Evolutionary conservation across 345 rosid species (phyloP).

Genomic region (Cardamine occulta): DNA sequence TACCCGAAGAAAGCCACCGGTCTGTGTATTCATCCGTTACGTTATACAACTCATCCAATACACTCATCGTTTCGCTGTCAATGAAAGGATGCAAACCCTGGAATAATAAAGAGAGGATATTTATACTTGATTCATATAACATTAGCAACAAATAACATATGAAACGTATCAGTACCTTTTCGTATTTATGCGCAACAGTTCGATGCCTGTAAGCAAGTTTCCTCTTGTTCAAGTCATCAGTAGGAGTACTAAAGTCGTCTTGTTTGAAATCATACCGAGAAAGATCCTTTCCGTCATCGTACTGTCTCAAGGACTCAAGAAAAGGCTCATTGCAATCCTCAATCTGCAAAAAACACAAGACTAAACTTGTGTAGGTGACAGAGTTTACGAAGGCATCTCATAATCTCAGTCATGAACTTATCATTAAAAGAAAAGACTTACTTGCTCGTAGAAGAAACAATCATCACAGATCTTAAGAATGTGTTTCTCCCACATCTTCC

Average conservation of each 20-base stretch:
- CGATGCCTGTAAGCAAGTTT: constrained; percentile 82
- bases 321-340: constrained; percentile 83
- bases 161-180: constrained; percentile 51
- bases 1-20: constrained; percentile 87
- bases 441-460: constrained; percentile 79
- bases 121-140: background rate
- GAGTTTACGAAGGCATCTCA: background rate
- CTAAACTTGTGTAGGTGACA: constrained; percentile 6
- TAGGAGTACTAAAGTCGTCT: constrained; percentile 64
- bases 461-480: constrained; percentile 75
- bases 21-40: constrained; percentile 81
- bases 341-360: constrained; percentile 51
- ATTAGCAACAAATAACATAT: constrained; percentile 5
- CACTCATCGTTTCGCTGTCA: constrained; percentile 52
- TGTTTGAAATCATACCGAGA: constrained; percentile 63
- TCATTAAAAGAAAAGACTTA: constrained; percentile 24
- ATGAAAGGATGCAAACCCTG: constrained; percentile 68
- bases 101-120: constrained; percentile 12
- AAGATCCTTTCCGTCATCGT: constrained; percentile 76
- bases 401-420: background rate
- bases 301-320: constrained; percentile 60
- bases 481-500: constrained; percentile 79
- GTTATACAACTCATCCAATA: constrained; percentile 67
- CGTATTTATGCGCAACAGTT: constrained; percentile 55
- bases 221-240: constrained; percentile 65